Base-by-base conservation (phyloP, 139 green algal species). In the Chlorella sorokiniana region DNA sequence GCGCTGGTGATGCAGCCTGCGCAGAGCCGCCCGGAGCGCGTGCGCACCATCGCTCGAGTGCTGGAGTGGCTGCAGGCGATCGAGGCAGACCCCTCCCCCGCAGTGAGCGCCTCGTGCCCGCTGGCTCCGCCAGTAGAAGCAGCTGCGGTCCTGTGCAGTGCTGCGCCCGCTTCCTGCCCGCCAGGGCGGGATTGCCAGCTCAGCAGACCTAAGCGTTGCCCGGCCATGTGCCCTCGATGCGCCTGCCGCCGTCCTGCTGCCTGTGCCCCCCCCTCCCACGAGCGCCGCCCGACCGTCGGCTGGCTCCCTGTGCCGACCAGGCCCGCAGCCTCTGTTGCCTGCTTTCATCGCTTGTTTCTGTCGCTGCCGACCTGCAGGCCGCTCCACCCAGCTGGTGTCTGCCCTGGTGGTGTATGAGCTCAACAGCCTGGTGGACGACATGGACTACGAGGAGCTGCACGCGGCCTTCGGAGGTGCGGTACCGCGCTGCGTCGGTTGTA, bases 321-420 rank as follows among this genome's bases (percentile, higher is more conserved):
- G 16, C 14, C 16, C 48, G 4, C 63, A 45, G 31, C 35, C 33
- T 5, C 27, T 33, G 14, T 8, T n/a, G 65, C 37, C 35, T 14
- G 18, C 16, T 22, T 33, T 1, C 10, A 1, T 6, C 7, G 1
- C 65, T 42, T 31, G n/a, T 35, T 27, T 56, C 9, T 33, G 41
- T 7, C 44, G n/a, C 69, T 27, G 25, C 45, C 31, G 22, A 6
- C 16, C 14, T 64, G 48, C 71, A 78, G 71, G 71, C 71, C 71
- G 71, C 48, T 51, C 48, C 20, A 44, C 54, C n/a, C 51, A 65
- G 51, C 71, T 78, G 51, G 38, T 78, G 33, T n/a, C 22, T 33
- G 71, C 71, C 5, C 48, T 69, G 51, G 73, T 79, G 37, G 73
- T 79, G 54, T 52, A 69, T 40, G 73, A 79, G 18, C 37, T 79